These are phyloP conservation scores for Aureobasidium sp. DNA, from an alignment of 2,329 filamentous ascomycete genomes.

Conservation along the genomic window DNA sequence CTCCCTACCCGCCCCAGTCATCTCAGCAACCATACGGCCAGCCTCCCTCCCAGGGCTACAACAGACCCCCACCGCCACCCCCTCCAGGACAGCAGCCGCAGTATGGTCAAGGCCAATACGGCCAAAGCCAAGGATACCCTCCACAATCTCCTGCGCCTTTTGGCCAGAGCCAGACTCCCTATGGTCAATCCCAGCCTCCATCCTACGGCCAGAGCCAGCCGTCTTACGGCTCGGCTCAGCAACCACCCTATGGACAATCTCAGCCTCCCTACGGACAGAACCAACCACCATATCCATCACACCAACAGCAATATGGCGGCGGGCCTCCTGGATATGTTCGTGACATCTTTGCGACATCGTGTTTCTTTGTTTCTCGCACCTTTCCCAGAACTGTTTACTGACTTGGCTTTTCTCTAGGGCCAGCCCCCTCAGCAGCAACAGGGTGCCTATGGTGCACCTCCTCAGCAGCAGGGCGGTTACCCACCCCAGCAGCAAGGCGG, in stretches of 20 bases:
- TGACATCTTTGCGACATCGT: slow-evolving; percentile 18
- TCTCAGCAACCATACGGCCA: slow-evolving; percentile 16
- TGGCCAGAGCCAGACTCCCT: slow-evolving; percentile 1
- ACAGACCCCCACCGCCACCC: slow-evolving; percentile 15
- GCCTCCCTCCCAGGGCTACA: slow-evolving; percentile 18
- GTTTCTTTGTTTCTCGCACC: not conserved
- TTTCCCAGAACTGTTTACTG: not conserved
- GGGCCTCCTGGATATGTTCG: slow-evolving; percentile 19
- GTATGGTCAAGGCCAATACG: slow-evolving; percentile 8
- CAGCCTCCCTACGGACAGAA: not conserved
- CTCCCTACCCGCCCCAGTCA: slow-evolving; percentile 21
- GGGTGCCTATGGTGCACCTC: slow-evolving; percentile 17
- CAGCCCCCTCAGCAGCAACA: slow-evolving; percentile 23
- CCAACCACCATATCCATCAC: slow-evolving; percentile 3
- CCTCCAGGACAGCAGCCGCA: slow-evolving; percentile 22
- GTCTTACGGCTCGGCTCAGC: not conserved
- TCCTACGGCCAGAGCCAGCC: not conserved
- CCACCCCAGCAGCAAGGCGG: slow-evolving; percentile 17
- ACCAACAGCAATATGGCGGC: slow-evolving; percentile 5
- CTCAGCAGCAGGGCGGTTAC: slow-evolving; percentile 28
- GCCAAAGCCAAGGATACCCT: not conserved
- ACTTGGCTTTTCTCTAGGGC: slow-evolving; percentile 18
- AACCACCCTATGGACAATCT: slow-evolving; percentile 6
- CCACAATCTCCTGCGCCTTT: slow-evolving; percentile 4
- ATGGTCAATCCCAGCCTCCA: slow-evolving; percentile 4